Conservation (phyloP, 2,329 filamentous ascomycete species). For the Canariomyces notabilis region DNA sequence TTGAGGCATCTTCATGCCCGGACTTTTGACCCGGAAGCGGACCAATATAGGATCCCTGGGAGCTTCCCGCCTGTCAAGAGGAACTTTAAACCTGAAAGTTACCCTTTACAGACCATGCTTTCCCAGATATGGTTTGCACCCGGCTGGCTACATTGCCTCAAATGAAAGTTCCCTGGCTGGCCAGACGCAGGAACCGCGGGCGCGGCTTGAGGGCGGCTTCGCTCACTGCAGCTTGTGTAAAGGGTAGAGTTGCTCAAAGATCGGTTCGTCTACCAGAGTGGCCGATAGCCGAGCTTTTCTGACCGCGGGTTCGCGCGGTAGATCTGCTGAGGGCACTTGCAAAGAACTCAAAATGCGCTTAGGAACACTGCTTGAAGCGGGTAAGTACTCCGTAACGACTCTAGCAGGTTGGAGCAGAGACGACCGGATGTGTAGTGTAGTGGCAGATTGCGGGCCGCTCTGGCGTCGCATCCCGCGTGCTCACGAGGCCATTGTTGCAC, state of each 20-base stretch:
- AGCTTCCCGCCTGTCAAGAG: no score
- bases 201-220: background rate
- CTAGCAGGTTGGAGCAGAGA: background rate
- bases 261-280: background rate
- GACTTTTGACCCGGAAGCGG: no score
- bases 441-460: background rate
- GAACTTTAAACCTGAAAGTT: no score
- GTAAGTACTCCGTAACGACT: no score
- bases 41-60: no score
- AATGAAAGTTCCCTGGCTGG: background rate
- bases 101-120: no score
- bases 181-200: background rate
- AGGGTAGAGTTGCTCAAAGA: background rate
- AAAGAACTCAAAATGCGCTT: no score
- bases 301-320: no score
- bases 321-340: no score
- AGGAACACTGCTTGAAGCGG: no score
- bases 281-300: background rate
- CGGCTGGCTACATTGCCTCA: background rate
- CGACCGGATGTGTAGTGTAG: no score
- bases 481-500: background rate
- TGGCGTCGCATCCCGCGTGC: background rate
- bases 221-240: background rate
- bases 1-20: no score
- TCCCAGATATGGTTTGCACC: background rate